Evolutionary conservation across 2,329 filamentous ascomycete genomes (phyloP).

Genomic region (Amesomyces nigricolor): DNA sequence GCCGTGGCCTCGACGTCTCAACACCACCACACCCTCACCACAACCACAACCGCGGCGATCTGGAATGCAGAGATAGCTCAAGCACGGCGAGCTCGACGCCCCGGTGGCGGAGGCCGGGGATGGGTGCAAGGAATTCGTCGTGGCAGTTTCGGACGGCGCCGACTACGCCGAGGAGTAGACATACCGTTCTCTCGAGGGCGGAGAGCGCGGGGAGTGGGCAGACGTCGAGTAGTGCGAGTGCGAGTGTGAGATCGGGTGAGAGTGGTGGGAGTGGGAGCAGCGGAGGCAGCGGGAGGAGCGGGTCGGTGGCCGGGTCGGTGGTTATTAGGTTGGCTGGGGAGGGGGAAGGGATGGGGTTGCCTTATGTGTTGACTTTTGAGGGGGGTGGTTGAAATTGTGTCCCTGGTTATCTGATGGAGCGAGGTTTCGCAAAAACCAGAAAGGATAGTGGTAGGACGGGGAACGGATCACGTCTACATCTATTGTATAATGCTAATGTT

Average conservation of each 20-base stretch:
- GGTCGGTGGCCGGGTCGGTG: constrained; percentile 18
- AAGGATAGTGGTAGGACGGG: too few species aligned
- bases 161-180: constrained; percentile 45
- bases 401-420: too few species aligned
- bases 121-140: constrained; percentile 36
- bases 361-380: constrained; percentile 24
- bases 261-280: too few species aligned
- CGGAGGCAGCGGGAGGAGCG: too few species aligned
- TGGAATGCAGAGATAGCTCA: constrained; percentile 6
- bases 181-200: constrained; percentile 34
- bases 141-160: constrained; percentile 49
- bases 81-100: constrained; percentile 32
- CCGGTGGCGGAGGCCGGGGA: constrained; percentile 25
- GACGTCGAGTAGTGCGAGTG: constrained; percentile 35
- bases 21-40: constrained; percentile 1
- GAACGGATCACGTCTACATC: background rate
- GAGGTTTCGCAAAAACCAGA: too few species aligned
- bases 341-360: constrained; percentile 23
- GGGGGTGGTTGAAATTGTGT: background rate
- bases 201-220: constrained; percentile 30
- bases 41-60: constrained; percentile 15
- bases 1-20: too few species aligned
- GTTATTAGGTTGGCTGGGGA: constrained; percentile 22
- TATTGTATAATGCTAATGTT: constrained; percentile 3
- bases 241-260: constrained; percentile 33